Evolutionary conservation across 768 basidiomycete species (phyloP).

Genomic region (Atractiella rhizophila): DNA sequence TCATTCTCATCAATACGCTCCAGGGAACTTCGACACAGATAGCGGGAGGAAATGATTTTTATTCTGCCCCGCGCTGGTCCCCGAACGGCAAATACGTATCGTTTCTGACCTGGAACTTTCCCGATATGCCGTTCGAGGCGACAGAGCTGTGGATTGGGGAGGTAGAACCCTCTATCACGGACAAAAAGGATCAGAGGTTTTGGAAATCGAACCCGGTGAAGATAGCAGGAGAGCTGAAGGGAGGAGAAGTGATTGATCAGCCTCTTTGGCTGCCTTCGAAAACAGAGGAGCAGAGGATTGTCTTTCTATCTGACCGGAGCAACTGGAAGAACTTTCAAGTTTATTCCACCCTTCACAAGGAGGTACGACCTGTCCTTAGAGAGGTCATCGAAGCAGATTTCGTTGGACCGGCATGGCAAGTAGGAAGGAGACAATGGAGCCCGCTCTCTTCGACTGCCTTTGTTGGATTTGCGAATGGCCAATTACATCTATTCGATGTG

Average conservation of each 20-base stretch:
- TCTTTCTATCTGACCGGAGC: no score
- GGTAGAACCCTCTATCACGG: constrained; percentile 18
- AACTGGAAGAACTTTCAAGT: no score
- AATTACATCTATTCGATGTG: no score
- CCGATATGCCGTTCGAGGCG: constrained; percentile 50
- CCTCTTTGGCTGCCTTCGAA: constrained; percentile 30
- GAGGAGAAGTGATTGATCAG: constrained; percentile 17
- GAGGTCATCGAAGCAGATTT: no score
- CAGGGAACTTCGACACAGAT: constrained; percentile 28
- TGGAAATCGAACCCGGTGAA: not conserved
- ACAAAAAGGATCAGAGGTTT: not conserved
- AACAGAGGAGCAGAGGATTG: constrained; percentile 28
- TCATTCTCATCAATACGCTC: constrained; percentile 33
- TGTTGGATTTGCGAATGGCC: no score
- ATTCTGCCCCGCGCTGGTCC: constrained; percentile 35
- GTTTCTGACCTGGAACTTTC: constrained; percentile 47
- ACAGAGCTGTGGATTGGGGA: constrained; percentile 32
- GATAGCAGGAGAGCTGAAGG: not conserved
- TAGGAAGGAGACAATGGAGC: no score
- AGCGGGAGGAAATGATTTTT: constrained; percentile 43
- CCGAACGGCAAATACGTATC: constrained; percentile 34
- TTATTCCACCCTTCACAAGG: no score
- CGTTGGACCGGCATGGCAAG: no score
- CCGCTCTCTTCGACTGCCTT: no score
- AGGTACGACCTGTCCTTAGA: no score